Percentiles rank a stretch among this genome's conserved stretches.
These are phyloP conservation scores for Xylariaceae sp. DNA, from an alignment of 2,329 filamentous ascomycete genomes.

Conservation along the genomic window DNA sequence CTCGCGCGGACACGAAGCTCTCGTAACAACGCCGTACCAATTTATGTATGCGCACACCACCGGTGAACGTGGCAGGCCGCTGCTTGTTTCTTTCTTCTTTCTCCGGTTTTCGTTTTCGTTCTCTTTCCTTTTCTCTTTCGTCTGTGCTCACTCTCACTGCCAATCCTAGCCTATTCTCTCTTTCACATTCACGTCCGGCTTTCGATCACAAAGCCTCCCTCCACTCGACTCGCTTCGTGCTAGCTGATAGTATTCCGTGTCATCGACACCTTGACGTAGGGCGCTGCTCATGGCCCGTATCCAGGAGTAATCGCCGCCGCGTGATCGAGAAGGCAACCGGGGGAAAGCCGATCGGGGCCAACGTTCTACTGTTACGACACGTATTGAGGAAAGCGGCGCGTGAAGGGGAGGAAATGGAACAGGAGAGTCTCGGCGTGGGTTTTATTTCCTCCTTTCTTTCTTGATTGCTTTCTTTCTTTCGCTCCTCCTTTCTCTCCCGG, in stretches of 20 bases:
- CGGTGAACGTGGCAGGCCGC: background rate
- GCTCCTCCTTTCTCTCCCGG: background rate
- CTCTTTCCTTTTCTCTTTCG: background rate
- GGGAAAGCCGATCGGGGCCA: background rate
- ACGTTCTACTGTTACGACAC: background rate
- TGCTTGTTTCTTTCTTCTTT: background rate
- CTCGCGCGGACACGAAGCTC: constrained; percentile 4
- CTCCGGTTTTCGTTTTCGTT: background rate
- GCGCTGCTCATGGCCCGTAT: constrained; percentile 14
- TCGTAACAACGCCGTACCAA: constrained; percentile 4
- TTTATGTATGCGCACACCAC: constrained; percentile 10
- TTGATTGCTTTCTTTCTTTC: background rate
- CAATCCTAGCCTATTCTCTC: background rate
- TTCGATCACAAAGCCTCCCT: background rate
- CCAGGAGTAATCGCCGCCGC: background rate
- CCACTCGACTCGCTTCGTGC: constrained; percentile 4
- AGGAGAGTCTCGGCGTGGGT: background rate
- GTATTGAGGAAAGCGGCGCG: background rate
- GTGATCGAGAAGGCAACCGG: background rate
- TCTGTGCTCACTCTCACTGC: background rate
- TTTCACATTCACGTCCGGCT: background rate
- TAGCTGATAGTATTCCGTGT: constrained; percentile 9
- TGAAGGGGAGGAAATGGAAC: background rate
- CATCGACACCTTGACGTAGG: constrained; percentile 14
- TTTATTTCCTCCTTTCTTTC: background rate